Evolutionary conservation across 106 monocot genomes (phyloP).

Genomic region (Chionographis japonica): DNA sequence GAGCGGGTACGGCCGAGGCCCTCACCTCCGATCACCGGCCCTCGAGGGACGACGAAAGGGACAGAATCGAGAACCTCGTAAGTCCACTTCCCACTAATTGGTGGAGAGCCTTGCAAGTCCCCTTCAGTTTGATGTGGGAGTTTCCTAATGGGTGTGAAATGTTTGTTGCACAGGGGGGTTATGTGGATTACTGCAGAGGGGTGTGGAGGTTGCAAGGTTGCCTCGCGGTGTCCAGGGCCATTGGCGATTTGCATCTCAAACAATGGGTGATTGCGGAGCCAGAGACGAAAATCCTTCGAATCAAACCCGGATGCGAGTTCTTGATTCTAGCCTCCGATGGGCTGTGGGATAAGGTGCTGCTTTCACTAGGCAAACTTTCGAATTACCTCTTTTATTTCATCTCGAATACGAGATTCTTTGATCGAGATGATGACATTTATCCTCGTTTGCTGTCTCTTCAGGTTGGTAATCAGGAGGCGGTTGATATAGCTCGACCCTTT

Average conservation of each 20-base stretch:
- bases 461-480: slow-evolving; percentile 78
- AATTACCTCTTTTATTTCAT: background rate
- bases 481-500: slow-evolving; percentile 46
- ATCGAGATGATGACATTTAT: background rate
- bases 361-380: background rate
- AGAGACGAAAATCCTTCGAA: slow-evolving; percentile 52
- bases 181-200: slow-evolving; percentile 56
- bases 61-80: slow-evolving; percentile 79
- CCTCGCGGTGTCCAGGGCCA: slow-evolving; percentile 83
- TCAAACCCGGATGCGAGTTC: slow-evolving; percentile 70
- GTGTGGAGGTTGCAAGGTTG: slow-evolving; percentile 80
- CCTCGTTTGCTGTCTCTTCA: slow-evolving; percentile 1
- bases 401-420: no score
- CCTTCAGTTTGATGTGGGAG: no score
- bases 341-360: slow-evolving; percentile 61
- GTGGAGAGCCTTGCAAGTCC: background rate
- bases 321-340: slow-evolving; percentile 96
- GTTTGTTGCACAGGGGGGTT: slow-evolving; percentile 50
- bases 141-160: background rate
- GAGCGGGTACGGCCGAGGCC: slow-evolving; percentile 57
- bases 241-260: slow-evolving; percentile 83
- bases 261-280: slow-evolving; percentile 83
- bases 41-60: slow-evolving; percentile 66
- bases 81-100: slow-evolving; percentile 10
- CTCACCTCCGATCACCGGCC: slow-evolving; percentile 86